Percentiles rank a stretch among this genome's conserved stretches.
phyloP scores from a whole-genome alignment of 768 basidiomycete genomes.

The Tulasnella sp. region DNA sequence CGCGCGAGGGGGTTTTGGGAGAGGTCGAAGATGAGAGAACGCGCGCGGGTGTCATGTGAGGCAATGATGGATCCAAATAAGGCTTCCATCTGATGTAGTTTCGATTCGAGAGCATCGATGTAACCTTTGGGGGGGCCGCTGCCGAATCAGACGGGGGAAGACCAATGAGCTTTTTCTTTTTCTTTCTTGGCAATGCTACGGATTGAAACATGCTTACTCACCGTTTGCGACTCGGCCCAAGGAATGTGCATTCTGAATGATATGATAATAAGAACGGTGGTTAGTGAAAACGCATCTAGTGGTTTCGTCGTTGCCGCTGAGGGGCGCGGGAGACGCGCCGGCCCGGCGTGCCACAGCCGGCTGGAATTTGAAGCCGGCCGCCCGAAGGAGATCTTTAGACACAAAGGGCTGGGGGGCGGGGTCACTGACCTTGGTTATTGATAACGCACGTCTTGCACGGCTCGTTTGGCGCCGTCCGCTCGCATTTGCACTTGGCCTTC shows the following conservation, averaged over 20 bases:
- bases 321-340: constrained; percentile 31
- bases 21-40: constrained; percentile 32
- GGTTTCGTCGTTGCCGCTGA: too few relatives aligned
- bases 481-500: constrained; percentile 82
- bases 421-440: constrained; percentile 40
- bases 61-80: constrained; percentile 71
- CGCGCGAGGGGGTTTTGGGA: constrained; percentile 65
- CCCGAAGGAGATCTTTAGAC: too few relatives aligned
- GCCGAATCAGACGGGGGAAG: not conserved
- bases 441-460: constrained; percentile 65
- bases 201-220: constrained; percentile 12
- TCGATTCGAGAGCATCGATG: constrained; percentile 87
- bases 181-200: too few relatives aligned
- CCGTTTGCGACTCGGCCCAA: constrained; percentile 23
- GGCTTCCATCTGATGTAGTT: constrained; percentile 84
- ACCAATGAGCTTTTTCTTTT: too few relatives aligned
- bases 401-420: not conserved
- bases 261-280: too few relatives aligned
- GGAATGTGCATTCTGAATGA: constrained; percentile 21
- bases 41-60: constrained; percentile 36
- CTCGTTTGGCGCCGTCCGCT: constrained; percentile 46
- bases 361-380: too few relatives aligned
- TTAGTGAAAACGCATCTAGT: too few relatives aligned
- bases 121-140: constrained; percentile 86
- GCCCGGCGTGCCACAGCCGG: too few relatives aligned